phyloP scores from a whole-genome alignment of 192 early-diverging fungal species.

The Coemansia sp. region DNA sequence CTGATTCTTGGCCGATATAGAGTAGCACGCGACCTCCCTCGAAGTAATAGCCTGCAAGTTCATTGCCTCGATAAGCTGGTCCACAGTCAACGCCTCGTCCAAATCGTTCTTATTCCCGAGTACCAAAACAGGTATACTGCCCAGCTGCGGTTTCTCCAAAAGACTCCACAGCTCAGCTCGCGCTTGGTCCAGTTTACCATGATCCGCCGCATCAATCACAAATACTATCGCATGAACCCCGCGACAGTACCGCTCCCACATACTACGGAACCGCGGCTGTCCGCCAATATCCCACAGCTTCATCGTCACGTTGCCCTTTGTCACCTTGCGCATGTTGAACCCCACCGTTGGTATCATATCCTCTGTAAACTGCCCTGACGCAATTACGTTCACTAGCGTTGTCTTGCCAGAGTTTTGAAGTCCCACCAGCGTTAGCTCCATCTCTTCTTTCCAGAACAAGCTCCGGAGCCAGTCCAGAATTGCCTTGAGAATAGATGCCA shows the following conservation, averaged over 20 bases:
- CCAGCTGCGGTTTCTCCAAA: constrained; percentile 92
- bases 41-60: constrained; percentile 86
- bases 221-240: constrained; percentile 99
- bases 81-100: constrained; percentile 81
- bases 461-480: constrained; percentile 71
- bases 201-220: constrained; percentile 97
- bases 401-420: constrained; percentile 89
- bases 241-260: constrained; percentile 91
- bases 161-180: constrained; percentile 89
- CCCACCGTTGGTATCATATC: constrained; percentile 98
- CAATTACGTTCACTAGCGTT: constrained; percentile 85
- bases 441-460: constrained; percentile 87
- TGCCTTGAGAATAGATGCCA: constrained; percentile 55
- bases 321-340: constrained; percentile 98
- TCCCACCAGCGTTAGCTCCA: constrained; percentile 88
- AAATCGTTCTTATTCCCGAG: constrained; percentile 99
- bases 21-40: constrained; percentile 98
- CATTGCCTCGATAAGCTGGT: constrained; percentile 91
- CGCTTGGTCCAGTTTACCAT: constrained; percentile 89
- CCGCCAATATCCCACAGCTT: constrained; percentile 99
- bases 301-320: constrained; percentile 94
- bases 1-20: constrained; percentile 97
- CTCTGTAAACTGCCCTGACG: constrained; percentile 81
- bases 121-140: constrained; percentile 95
- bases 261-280: constrained; percentile 95